A percentile compares a stretch with the other conserved stretches of the same genome.
phyloP scores from a whole-genome alignment of 768 basidiomycete genomes.

The Filobasidium wieringae region DNA sequence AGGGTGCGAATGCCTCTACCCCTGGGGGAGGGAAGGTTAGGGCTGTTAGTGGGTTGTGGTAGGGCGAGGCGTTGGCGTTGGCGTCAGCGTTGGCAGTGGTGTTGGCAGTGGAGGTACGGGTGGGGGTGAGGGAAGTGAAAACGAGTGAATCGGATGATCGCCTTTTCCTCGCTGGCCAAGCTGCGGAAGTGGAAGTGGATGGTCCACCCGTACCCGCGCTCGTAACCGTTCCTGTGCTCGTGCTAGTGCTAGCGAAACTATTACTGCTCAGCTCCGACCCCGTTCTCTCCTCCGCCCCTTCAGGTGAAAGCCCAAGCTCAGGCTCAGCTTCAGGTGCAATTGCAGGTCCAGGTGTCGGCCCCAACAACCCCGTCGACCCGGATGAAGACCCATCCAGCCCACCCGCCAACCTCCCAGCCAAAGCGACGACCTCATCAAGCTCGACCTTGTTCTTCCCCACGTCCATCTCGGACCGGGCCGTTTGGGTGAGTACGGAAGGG shows the following conservation, averaged over 20 bases:
- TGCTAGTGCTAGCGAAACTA: neutral
- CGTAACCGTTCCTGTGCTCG: neutral
- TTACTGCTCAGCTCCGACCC: neutral
- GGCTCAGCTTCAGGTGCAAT: neutral
- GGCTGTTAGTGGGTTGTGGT: neutral
- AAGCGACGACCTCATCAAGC: neutral
- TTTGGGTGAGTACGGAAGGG: neutral
- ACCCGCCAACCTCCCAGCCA: neutral
- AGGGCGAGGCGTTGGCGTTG: neutral
- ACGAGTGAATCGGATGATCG: neutral
- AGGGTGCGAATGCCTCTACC: neutral
- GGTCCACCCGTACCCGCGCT: neutral
- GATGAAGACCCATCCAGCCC: no score
- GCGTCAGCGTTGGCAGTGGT: neutral
- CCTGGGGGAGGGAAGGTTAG: neutral
- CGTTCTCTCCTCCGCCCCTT: neutral
- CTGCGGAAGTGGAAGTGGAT: neutral
- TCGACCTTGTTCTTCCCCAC: neutral
- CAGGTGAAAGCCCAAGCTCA: neutral
- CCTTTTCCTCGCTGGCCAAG: neutral
- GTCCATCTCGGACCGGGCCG: neutral
- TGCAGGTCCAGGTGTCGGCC: neutral
- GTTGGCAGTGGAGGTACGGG: no score
- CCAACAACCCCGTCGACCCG: no score
- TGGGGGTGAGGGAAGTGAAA: no score